Conservation (phyloP, 352 stramenopile species). For the Globisporangium canariense region DNA sequence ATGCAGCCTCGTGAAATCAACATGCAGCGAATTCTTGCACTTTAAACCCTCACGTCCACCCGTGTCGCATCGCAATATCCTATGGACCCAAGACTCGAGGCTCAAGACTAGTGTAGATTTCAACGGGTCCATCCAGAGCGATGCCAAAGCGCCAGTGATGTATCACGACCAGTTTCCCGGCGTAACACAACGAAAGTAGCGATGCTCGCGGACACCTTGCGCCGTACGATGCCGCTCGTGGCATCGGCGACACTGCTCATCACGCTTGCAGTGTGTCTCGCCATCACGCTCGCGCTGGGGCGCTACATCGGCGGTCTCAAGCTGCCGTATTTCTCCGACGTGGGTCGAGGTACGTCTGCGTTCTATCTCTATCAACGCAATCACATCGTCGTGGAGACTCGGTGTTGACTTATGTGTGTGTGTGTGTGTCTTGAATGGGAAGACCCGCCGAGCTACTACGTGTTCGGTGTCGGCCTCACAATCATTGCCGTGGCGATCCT, state of each 20-base stretch:
- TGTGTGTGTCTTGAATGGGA: not conserved
- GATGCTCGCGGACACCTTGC: constrained; percentile 1
- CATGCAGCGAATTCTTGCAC: constrained; percentile 7
- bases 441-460: constrained; percentile 37
- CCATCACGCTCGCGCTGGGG: constrained; percentile 30
- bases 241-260: constrained; percentile 31
- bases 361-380: not conserved
- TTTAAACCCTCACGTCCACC: not conserved
- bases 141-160: not conserved
- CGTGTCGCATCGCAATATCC: too few relatives aligned
- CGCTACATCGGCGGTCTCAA: constrained; percentile 44
- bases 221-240: constrained; percentile 26
- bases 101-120: not conserved
- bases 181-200: not conserved
- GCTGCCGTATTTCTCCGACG: constrained; percentile 62
- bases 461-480: constrained; percentile 41
- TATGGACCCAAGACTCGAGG: not conserved
- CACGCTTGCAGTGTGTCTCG: constrained; percentile 44
- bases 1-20: not conserved
- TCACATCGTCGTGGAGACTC: not conserved
- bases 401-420: not conserved
- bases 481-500: constrained; percentile 35
- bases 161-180: not conserved
- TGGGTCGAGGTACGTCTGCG: constrained; percentile 32
- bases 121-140: not conserved